Base-by-base conservation (phyloP, 208 protist species). In the Acanthamoeba healyi region DNA sequence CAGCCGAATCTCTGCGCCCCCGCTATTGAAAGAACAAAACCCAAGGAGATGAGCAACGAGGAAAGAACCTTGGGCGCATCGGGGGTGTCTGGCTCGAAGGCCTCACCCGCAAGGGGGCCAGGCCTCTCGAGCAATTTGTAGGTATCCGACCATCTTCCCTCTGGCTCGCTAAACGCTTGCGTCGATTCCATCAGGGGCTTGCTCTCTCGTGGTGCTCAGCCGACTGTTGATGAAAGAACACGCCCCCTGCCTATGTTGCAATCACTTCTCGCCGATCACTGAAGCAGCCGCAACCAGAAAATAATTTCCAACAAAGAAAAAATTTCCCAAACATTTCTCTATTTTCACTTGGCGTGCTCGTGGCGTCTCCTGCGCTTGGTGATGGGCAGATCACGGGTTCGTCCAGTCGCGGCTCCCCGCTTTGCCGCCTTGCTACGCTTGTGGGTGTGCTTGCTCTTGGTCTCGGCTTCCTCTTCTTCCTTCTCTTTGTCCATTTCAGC, bases 91-190 rank as follows among this genome's bases (percentile, higher is more conserved):
- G 72, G 72, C 32, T 82, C 72, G 72, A 82, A 82, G 72, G 40
- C 72, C 72, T 82, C 72, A 19, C 72, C 72, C 42, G 72, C 72
- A 10, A 54, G 42, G 32, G 72, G 72, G 26, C 72, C 72, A 51
- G 36, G 40, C 72, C 72, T 82, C 42, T 82, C 72, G 36, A 82
- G 32, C 72, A 82, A 22, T 51, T 82, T 82, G 72, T 82, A 82
- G 40, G 42, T 51, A 22, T 82, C 40, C 36, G 32, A 24, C 72
- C 72, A 82, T 34, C 72, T 82, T 82, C 72, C 72, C 42, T 82
- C 72, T n/a, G 72, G 72, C 26, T 82, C 72, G 36, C 22, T 51
- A 49, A 82, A 54, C 36, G 36, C 29, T 36, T 54, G 36, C 72
- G 72, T 82, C 42, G 72, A 54, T 46, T 82, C 36, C 42, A 42